Evolutionary conservation across 2,329 filamentous ascomycete species (phyloP).

Genomic region (Clonostachys sp.): DNA sequence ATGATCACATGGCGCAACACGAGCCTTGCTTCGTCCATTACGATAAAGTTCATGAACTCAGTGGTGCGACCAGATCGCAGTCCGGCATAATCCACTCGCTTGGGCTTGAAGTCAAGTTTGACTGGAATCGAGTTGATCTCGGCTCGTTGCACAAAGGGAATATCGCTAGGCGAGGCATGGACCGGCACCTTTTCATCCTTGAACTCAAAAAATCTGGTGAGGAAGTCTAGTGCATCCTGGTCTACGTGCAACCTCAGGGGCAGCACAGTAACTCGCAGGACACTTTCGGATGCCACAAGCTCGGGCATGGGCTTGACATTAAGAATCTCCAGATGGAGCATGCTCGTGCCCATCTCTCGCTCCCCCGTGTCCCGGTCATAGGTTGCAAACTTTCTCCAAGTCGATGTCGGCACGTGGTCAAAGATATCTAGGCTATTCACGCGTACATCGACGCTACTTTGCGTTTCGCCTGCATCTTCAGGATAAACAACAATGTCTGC

Average conservation of each 20-base stretch:
- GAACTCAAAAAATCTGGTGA: constrained; percentile 97
- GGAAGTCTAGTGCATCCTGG: constrained; percentile 94
- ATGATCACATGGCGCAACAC: constrained; percentile 84
- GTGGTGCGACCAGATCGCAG: constrained; percentile 90
- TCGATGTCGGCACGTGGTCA: constrained; percentile 90
- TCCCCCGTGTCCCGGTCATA: constrained; percentile 87
- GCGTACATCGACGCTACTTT: constrained; percentile 82
- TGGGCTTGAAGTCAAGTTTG: constrained; percentile 92
- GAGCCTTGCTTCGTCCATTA: constrained; percentile 84
- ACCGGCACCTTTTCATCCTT: constrained; percentile 67
- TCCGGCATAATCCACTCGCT: constrained; percentile 92
- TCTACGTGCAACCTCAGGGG: constrained; percentile 91
- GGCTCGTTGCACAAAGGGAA: constrained; percentile 83
- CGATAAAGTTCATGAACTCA: constrained; percentile 98
- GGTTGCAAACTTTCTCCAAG: constrained; percentile 97
- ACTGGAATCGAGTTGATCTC: constrained; percentile 82
- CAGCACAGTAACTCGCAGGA: constrained; percentile 73
- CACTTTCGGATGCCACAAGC: constrained; percentile 83
- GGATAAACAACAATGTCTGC: constrained; percentile 81
- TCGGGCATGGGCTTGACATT: constrained; percentile 83
- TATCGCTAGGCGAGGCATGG: constrained; percentile 59
- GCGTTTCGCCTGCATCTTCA: constrained; percentile 70
- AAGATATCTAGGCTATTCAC: constrained; percentile 84
- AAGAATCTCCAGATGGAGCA: constrained; percentile 85
- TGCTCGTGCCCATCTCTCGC: constrained; percentile 78